Percentiles rank a stretch among this genome's conserved stretches.
These are phyloP conservation scores for Vaccinium vitisidaea DNA, from an alignment of 148 eudicot genomes.

Conservation along the genomic window DNA sequence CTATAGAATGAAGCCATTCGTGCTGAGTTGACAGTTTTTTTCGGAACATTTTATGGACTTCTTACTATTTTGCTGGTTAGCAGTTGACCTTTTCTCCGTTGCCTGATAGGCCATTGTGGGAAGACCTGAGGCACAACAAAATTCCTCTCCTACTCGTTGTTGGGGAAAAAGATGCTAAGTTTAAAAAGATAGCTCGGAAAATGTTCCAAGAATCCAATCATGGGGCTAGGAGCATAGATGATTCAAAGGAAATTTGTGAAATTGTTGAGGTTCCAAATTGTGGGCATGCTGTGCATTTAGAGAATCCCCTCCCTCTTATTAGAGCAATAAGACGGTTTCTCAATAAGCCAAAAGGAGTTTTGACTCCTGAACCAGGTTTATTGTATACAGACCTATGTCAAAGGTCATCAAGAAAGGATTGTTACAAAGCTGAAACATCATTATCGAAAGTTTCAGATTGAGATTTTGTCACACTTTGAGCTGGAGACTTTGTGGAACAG, in stretches of 20 bases:
- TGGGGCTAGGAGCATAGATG: conserved; percentile 17
- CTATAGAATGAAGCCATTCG: too few species aligned
- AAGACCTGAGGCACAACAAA: conserved; percentile 63
- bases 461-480: neutral
- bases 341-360: conserved; percentile 16
- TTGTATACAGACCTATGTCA: neutral
- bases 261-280: conserved; percentile 53
- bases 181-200: conserved; percentile 53
- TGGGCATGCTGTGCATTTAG: conserved; percentile 92
- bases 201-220: conserved; percentile 37
- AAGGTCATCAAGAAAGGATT: neutral
- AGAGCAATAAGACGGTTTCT: conserved; percentile 54
- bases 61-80: neutral
- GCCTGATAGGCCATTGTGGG: conserved; percentile 70
- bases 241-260: conserved; percentile 21
- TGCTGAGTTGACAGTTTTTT: neutral
- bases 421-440: neutral
- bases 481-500: neutral
- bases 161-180: conserved; percentile 77
- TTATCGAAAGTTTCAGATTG: neutral
- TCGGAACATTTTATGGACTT: neutral
- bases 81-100: conserved; percentile 8
- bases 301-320: conserved; percentile 76
- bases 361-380: conserved; percentile 7
- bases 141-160: conserved; percentile 56